Percentiles rank a stretch among this genome's conserved stretches.
These are phyloP conservation scores for Podosphaera xanthii DNA, from an alignment of 2,329 filamentous ascomycete species.

Conservation along the genomic window DNA sequence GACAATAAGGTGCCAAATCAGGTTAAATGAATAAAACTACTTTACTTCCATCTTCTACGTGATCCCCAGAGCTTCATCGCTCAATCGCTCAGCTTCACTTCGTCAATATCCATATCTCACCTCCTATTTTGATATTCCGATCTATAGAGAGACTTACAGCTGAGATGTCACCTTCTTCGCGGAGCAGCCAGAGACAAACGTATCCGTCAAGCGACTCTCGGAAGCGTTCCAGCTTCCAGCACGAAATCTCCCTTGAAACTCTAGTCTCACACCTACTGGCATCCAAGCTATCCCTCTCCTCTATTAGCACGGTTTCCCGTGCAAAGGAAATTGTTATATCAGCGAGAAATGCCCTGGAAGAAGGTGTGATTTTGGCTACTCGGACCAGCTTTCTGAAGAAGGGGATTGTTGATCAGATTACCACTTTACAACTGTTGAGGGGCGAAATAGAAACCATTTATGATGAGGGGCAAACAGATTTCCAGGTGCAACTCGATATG, in stretches of 20 bases:
- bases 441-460: conserved; percentile 30
- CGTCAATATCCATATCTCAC: no score
- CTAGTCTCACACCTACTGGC: conserved; percentile 68
- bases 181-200: conserved; percentile 9
- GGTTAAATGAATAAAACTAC: no score
- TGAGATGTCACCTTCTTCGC: neutral
- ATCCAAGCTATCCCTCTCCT: conserved; percentile 69
- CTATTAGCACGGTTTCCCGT: conserved; percentile 60
- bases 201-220: conserved; percentile 8
- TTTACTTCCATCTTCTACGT: no score
- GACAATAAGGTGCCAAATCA: no score
- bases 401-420: conserved; percentile 33
- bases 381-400: conserved; percentile 43
- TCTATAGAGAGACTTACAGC: neutral
- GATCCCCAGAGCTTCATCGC: no score
- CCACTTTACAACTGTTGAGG: conserved; percentile 27
- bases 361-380: conserved; percentile 50
- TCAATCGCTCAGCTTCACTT: neutral
- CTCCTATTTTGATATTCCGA: neutral
- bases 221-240: conserved; percentile 6
- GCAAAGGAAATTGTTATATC: conserved; percentile 68
- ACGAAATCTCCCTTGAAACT: conserved; percentile 36
- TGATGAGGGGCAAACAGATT: conserved; percentile 34
- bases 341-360: conserved; percentile 54
- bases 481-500: conserved; percentile 18